Percentiles rank a stretch among this genome's conserved stretches.
phyloP scores from a whole-genome alignment of 140 eudicot genomes.

The Stevia rebaudiana region DNA sequence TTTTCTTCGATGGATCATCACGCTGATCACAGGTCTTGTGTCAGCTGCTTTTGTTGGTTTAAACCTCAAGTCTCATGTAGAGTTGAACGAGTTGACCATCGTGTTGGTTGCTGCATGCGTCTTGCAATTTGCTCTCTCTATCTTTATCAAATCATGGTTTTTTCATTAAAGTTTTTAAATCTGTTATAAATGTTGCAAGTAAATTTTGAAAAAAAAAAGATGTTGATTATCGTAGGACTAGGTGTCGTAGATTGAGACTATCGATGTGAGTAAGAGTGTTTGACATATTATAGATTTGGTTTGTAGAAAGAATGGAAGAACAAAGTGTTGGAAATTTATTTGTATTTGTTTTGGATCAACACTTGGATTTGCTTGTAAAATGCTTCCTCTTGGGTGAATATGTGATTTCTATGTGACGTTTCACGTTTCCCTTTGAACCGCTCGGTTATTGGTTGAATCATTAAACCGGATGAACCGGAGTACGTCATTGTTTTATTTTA shows the following conservation, averaged over 20 bases:
- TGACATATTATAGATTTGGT: constrained; percentile 27
- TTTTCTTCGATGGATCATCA: constrained; percentile 75
- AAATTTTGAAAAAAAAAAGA: constrained; percentile 24
- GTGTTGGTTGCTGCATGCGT: constrained; percentile 70
- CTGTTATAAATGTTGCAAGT: constrained; percentile 22
- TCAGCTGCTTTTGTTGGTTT: constrained; percentile 84
- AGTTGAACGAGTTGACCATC: constrained; percentile 54
- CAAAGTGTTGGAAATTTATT: constrained; percentile 1
- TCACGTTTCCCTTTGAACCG: too few species aligned
- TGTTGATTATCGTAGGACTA: constrained; percentile 22
- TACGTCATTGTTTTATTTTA: too few species aligned
- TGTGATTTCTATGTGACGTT: constrained; percentile 1
- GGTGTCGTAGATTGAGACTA: constrained; percentile 11
- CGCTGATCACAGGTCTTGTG: constrained; percentile 53
- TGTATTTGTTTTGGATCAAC: constrained; percentile 2
- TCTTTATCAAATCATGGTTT: constrained; percentile 91
- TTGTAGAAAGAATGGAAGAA: constrained; percentile 27
- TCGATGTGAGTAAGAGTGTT: constrained; percentile 13
- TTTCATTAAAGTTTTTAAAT: constrained; percentile 39
- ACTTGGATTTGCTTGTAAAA: constrained; percentile 29
- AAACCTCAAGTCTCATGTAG: constrained; percentile 65
- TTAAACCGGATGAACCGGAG: too few species aligned
- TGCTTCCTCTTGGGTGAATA: constrained; percentile 16
- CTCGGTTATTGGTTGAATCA: too few species aligned
- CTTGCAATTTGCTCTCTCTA: constrained; percentile 64